Evolutionary conservation across 257 asterid species (phyloP), one percentile per base, ranked within the genome.

Genomic region (Solanum bulbocastanum): DNA sequence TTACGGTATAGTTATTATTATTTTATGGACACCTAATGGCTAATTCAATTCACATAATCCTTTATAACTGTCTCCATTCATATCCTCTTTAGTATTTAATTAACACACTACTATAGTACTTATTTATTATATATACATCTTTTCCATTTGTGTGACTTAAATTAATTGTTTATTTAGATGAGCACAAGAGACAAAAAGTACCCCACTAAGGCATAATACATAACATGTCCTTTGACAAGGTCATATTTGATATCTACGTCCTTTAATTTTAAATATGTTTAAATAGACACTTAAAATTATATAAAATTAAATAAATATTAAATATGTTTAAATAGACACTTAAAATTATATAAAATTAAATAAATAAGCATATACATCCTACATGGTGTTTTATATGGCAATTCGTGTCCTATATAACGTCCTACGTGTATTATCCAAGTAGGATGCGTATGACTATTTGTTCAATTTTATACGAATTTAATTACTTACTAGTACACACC

Each of bases 1-100:
- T 88, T 65, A 88, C 88, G 88, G 30, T 71, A 20, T 49, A 35
- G 81, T 68, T 87, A 16, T 49, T 49, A 49, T 52, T 52, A 75
- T 58, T 72, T 62, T 89, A 86, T 83, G 83, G 84, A 85, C 73
- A 71, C 25, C 89, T 62, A 87, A 30, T 68, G 36, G 15, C 37
- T 68, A 68, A 71, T 66, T 74, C 36, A 46, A 83, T 84, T 85
- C 83, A 75, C 85, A 65, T 87, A 66, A 25, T 86, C 81, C 83
- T 62, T 30, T 30, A 30, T 71, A 8, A 9, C 23, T 32, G 40
- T 71, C 78, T 16, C 78, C 12, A 15, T 33, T 32, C 78, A 71
- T 68, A 32, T 7, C 74, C 37, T 68, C 2, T 68, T 30, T 68
- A 68, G 36, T 27, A 68, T 27, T 27, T 27, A 27, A 12, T 66